These are phyloP conservation scores for Scenedesmus sp. DNA, from an alignment of 163 green algal species.

Conservation along the genomic window DNA sequence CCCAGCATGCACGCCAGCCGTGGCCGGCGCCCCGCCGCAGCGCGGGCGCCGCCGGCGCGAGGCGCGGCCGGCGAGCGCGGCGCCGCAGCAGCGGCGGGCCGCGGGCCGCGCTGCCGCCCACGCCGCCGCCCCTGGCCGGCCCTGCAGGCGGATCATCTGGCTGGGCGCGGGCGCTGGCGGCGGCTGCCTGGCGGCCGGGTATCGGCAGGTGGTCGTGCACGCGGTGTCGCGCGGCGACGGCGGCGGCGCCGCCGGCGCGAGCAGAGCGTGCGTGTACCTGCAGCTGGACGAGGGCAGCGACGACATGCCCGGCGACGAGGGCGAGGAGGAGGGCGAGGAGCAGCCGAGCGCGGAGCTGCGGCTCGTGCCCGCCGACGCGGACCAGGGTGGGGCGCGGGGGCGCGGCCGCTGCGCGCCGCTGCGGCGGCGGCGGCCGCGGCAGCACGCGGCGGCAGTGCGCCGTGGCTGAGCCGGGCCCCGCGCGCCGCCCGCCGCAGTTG, in stretches of 20 bases:
- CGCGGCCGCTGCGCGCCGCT: not conserved
- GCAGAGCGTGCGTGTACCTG: constrained; percentile 60
- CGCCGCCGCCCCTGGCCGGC: not conserved
- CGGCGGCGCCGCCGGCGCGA: constrained; percentile 22
- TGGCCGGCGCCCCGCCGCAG: too few relatives aligned
- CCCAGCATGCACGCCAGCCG: too few relatives aligned
- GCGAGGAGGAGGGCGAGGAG: constrained; percentile 40
- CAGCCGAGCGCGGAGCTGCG: constrained; percentile 50
- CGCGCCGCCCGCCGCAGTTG: constrained; percentile 45
- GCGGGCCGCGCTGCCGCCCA: constrained; percentile 32
- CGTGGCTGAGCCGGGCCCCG: too few relatives aligned
- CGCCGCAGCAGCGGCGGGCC: too few relatives aligned
- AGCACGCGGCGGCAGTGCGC: too few relatives aligned
- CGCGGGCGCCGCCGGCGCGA: too few relatives aligned
- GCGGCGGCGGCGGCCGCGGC: not conserved
- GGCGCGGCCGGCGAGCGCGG: too few relatives aligned
- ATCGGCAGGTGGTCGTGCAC: constrained; percentile 58
- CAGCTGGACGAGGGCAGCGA: constrained; percentile 58
- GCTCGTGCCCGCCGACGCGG: constrained; percentile 51
- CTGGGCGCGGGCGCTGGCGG: not conserved
- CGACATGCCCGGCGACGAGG: constrained; percentile 31
- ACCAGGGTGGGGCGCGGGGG: constrained; percentile 29
- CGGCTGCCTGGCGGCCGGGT: constrained; percentile 12
- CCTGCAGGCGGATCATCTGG: constrained; percentile 30
- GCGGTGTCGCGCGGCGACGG: constrained; percentile 47